Evolutionary conservation across 2,329 filamentous ascomycete species (phyloP).

Genomic region (Neonectria punicea): DNA sequence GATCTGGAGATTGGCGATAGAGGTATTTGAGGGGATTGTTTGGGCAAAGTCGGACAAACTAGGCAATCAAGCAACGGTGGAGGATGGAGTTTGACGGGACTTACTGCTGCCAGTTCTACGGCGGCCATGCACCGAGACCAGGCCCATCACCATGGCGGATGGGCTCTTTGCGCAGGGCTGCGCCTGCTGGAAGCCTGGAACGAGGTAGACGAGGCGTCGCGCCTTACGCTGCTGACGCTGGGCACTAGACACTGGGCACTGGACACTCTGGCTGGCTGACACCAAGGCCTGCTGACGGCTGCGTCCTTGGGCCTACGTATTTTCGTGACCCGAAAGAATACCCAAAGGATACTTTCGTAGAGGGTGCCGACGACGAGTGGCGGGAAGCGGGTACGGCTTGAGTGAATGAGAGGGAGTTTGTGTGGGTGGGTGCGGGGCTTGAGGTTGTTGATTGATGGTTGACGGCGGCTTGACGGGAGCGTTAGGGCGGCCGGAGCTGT

Average conservation of each 20-base stretch:
- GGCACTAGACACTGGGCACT: background rate
- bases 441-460: slow-evolving; percentile 1
- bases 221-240: slow-evolving; percentile 6
- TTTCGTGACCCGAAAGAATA: background rate
- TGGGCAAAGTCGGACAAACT: background rate
- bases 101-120: slow-evolving; percentile 46
- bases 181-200: slow-evolving; percentile 19
- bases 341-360: too few relatives aligned
- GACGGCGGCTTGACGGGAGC: background rate
- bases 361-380: background rate
- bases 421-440: slow-evolving; percentile 17
- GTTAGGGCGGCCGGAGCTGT: background rate
- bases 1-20: slow-evolving; percentile 9
- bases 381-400: slow-evolving; percentile 6
- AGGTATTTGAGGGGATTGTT: background rate
- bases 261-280: background rate
- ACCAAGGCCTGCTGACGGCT: slow-evolving; percentile 8
- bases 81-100: slow-evolving; percentile 20
- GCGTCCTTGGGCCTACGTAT: background rate
- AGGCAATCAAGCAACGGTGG: slow-evolving; percentile 1
- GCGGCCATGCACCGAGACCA: slow-evolving; percentile 46
- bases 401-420: background rate
- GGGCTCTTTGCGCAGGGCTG: slow-evolving; percentile 9
- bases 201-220: background rate
- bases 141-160: slow-evolving; percentile 47